Percentiles rank a stretch among this genome's conserved stretches.
Evolutionary conservation across 2,329 filamentous ascomycete genomes (phyloP).

Genomic region (Tetracladium maxilliforme): DNA sequence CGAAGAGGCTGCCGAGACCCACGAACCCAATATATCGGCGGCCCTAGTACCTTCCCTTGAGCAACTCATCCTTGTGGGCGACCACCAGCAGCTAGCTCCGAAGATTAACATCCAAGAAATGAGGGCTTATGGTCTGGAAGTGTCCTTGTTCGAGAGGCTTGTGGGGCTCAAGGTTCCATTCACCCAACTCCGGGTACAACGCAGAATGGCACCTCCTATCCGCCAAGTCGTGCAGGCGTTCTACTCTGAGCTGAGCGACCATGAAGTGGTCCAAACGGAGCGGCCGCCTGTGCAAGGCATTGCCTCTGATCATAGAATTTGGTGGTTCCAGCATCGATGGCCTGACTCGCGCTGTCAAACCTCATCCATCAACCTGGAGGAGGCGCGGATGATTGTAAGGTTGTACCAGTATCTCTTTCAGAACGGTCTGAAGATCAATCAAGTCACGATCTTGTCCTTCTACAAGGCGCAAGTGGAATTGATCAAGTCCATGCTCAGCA

Average conservation of each 20-base stretch:
- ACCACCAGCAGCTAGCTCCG: conserved; percentile 53
- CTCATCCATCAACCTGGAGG: conserved; percentile 54
- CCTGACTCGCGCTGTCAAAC: no score
- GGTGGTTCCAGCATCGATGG: conserved; percentile 52
- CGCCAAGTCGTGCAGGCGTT: conserved; percentile 44
- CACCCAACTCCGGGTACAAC: conserved; percentile 39
- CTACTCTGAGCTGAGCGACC: conserved; percentile 42
- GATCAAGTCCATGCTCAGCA: conserved; percentile 32
- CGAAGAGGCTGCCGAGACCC: conserved; percentile 52
- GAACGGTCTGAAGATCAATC: conserved; percentile 41
- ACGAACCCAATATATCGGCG: conserved; percentile 38
- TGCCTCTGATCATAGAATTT: no score
- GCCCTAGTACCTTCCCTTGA: conserved; percentile 46
- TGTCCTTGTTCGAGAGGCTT: conserved; percentile 56
- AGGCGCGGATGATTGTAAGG: conserved; percentile 62
- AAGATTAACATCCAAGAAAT: conserved; percentile 39
- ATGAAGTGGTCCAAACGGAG: no score
- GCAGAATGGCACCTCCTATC: conserved; percentile 57
- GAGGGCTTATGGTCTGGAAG: conserved; percentile 41
- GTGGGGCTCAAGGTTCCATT: conserved; percentile 42
- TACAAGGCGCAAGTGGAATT: conserved; percentile 71
- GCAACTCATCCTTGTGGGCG: conserved; percentile 53
- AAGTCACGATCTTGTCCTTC: conserved; percentile 74
- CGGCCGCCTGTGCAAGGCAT: no score
- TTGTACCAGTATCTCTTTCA: conserved; percentile 59